These are phyloP conservation scores for Musa acuminata DNA, from an alignment of 176 grass and related monocot species.

Conservation along the genomic window DNA sequence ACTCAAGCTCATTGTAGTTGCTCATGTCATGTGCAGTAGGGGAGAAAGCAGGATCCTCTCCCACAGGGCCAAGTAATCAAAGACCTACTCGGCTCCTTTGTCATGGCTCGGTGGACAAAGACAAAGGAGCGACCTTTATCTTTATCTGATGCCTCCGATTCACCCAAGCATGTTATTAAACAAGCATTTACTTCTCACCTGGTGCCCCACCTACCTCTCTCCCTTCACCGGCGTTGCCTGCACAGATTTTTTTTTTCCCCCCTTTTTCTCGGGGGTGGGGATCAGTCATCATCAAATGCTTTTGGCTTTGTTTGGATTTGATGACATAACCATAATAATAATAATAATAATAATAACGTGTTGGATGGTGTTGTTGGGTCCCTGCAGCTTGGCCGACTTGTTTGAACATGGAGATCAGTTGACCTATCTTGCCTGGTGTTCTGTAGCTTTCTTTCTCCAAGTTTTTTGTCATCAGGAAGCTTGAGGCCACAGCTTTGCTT, in stretches of 20 bases:
- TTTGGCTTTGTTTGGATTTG: not conserved
- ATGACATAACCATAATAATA: not conserved
- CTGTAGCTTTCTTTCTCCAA: not conserved
- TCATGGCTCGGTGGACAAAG: not conserved
- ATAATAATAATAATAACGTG: not conserved
- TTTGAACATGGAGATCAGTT: not conserved
- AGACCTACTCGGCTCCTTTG: not conserved
- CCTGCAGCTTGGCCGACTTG: not conserved
- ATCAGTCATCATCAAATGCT: not conserved
- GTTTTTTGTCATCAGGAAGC: not conserved
- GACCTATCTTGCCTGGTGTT: not conserved
- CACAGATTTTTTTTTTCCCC: not conserved
- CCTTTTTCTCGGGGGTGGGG: constrained; percentile 6
- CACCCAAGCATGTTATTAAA: not conserved
- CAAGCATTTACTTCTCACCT: not conserved
- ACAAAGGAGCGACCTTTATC: not conserved
- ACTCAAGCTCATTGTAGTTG: not conserved
- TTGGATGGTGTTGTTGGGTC: not conserved
- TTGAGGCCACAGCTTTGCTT: not conserved
- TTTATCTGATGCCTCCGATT: not conserved
- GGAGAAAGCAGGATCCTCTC: not conserved
- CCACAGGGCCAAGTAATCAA: not conserved
- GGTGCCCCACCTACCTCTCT: not conserved
- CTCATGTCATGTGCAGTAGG: not conserved
- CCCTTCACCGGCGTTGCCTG: not conserved